Evolutionary conservation across 1,284 basidiomycete species (phyloP), one percentile per base, ranked within the genome.

Genomic region (Inonotus obliquus): DNA sequence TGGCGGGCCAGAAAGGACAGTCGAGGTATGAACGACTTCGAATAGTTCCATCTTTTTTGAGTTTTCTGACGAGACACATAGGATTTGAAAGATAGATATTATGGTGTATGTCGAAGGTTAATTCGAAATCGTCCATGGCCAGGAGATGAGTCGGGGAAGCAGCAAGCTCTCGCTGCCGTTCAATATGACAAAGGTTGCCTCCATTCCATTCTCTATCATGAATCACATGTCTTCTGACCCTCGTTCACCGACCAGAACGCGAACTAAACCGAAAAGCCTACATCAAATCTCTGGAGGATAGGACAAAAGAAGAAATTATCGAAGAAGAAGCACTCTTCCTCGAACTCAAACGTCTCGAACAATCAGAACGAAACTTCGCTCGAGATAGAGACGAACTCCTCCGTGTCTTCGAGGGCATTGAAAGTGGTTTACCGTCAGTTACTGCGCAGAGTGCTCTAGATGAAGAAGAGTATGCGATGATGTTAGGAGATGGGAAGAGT

Each of bases 271-370:
- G 97, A 61, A 98, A 96, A 74, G 86, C 87, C 64, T 97, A 98
- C 68, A 82, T 98, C 10, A 78, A 83, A 1, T 90, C 89, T 63
- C 83, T 99, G 13, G 92, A 96, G 73, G 86, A 84, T 61, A 87
- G 96, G 10, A 94, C 94, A 0, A 83, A 88, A 0, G 87, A 92
- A 58, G 94, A 98, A 74, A 87, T 98, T 47, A 88, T 89, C 9
- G 96, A 99, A 71, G 97, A 99, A 78, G 96, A 98, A 69, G 92
- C 94, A 3, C 80, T 99, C 0, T 99, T 94, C 75, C 79, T 98
- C 66, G 96, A 99, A 73, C 84, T 97, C 56, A 94, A 96, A 69
- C 86, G 94, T 11, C 82, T 99, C 56, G 96, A 98, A 72, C 96
- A 98, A 75, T 94, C 85, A 67, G 94, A 98, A 72, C 83, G 89